A percentile compares a stretch with the other conserved stretches of the same genome.
phyloP scores from a whole-genome alignment of 1,284 basidiomycete genomes.

The Hemileia vastatrix region DNA sequence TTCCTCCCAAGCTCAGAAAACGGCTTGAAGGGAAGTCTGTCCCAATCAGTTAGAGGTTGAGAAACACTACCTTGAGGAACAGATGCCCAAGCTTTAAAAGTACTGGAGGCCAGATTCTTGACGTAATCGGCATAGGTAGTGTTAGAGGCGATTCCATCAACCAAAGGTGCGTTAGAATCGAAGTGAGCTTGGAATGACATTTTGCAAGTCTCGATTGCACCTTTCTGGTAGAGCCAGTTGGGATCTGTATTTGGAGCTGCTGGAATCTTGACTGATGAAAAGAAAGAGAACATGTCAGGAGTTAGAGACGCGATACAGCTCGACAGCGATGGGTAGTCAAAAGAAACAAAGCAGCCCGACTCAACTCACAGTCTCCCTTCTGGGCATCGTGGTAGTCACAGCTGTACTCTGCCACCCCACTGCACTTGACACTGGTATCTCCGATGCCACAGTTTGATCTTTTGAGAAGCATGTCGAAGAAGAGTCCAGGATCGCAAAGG shows the following conservation, averaged over 20 bases:
- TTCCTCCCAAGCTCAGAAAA: no score
- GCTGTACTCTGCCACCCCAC: neutral
- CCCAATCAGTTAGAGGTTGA: neutral
- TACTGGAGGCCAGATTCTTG: neutral
- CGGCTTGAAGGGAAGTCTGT: no score
- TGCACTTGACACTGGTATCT: neutral
- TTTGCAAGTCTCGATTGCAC: neutral
- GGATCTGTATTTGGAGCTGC: no score
- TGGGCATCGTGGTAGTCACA: neutral
- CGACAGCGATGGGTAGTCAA: no score
- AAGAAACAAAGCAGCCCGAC: no score
- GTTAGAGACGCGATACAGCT: no score
- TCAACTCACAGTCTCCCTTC: neutral
- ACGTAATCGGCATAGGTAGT: neutral
- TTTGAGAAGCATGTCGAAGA: neutral
- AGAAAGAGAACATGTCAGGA: no score
- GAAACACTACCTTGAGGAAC: neutral
- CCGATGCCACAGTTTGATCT: neutral
- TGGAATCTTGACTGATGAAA: no score
- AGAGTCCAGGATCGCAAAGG: neutral
- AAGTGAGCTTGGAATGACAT: neutral
- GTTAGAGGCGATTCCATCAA: neutral
- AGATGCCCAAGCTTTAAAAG: neutral
- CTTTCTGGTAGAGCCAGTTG: no score
- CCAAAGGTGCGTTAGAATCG: neutral